Conservation (phyloP, 2,329 filamentous ascomycete species). For the Fusarium annulatum region DNA sequence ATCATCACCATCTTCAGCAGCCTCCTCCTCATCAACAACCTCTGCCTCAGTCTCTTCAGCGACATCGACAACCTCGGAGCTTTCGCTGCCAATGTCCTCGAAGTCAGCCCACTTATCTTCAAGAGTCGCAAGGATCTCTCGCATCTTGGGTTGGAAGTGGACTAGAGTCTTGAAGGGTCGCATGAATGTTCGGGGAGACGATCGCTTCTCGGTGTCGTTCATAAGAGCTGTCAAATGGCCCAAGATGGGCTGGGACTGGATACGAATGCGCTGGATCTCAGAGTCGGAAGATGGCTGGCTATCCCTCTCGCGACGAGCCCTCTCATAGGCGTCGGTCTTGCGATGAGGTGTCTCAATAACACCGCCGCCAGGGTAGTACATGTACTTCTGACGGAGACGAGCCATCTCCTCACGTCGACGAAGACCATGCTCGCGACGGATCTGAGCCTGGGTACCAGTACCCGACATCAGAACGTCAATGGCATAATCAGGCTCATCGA, state of each 20-base stretch:
- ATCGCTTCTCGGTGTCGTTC: conserved; percentile 51
- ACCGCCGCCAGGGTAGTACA: conserved; percentile 16
- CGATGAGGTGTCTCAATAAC: neutral
- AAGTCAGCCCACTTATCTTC: conserved; percentile 56
- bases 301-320: conserved; percentile 43
- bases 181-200: conserved; percentile 54
- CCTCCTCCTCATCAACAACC: conserved; percentile 37
- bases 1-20: conserved; percentile 42
- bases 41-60: conserved; percentile 46
- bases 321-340: conserved; percentile 33
- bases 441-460: conserved; percentile 50
- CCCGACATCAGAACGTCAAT: conserved; percentile 55
- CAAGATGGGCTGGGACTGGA: conserved; percentile 55
- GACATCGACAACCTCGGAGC: conserved; percentile 40
- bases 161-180: conserved; percentile 55
- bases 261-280: conserved; percentile 52
- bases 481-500: conserved; percentile 52
- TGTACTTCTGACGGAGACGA: conserved; percentile 48
- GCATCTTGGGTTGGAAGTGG: conserved; percentile 56
- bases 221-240: conserved; percentile 52
- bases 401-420: conserved; percentile 53
- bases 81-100: conserved; percentile 46
- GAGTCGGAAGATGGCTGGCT: conserved; percentile 31
- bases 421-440: conserved; percentile 52
- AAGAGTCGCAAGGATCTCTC: conserved; percentile 51